Conservation (phyloP, 192 early-diverging fungal genomes). For the Coemansia sp. region DNA sequence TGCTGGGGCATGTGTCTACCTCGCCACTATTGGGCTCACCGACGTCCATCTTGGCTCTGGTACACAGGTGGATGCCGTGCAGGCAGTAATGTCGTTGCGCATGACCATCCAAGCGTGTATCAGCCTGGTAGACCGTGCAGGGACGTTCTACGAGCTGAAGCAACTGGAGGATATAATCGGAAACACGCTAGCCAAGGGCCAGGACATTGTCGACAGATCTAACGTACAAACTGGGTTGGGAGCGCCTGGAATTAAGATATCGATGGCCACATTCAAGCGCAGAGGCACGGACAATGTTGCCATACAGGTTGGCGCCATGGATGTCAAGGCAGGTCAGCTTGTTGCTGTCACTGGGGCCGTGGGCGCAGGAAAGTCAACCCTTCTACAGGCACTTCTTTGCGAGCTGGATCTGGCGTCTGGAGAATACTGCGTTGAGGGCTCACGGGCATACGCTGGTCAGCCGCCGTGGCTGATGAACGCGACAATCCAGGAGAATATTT, state of each 20-base stretch:
- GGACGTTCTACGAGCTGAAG: conserved; percentile 3
- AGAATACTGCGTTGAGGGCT: not conserved
- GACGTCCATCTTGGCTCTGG: not conserved
- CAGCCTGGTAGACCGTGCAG: conserved; percentile 1
- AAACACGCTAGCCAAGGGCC: not conserved
- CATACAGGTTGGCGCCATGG: not conserved
- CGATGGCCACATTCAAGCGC: conserved; percentile 1
- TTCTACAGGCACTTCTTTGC: conserved; percentile 68
- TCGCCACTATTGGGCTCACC: conserved; percentile 1
- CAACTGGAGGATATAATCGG: conserved; percentile 6
- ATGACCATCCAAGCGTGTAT: conserved; percentile 1
- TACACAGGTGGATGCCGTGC: not conserved
- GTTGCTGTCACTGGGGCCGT: conserved; percentile 73
- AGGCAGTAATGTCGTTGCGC: conserved; percentile 2
- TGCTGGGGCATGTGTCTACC: not conserved
- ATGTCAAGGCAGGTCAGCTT: conserved; percentile 43
- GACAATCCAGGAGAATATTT: conserved; percentile 67
- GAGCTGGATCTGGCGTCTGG: conserved; percentile 52
- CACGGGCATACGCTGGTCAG: conserved; percentile 26
- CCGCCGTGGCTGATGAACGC: conserved; percentile 61
- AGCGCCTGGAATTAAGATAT: not conserved
- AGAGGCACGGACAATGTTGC: not conserved
- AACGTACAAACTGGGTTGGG: no score
- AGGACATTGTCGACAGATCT: not conserved
- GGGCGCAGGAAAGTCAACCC: conserved; percentile 74